Evolutionary conservation across 208 protist species (phyloP).

Genomic region (Leishmania turanica): DNA sequence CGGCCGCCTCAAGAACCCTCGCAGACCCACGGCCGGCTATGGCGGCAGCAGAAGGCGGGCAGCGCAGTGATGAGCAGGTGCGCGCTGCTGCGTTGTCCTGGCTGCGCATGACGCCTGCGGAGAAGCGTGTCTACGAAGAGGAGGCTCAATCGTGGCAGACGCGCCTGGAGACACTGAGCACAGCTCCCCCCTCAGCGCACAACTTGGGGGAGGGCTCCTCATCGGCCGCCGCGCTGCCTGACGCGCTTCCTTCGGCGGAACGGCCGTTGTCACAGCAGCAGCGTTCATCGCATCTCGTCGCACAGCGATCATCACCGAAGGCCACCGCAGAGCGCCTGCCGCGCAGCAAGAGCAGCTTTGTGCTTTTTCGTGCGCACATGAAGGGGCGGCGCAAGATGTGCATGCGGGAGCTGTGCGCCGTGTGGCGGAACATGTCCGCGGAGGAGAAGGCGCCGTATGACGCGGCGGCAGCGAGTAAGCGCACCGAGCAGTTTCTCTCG

Average conservation of each 20-base stretch:
- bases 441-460: conserved; percentile 67
- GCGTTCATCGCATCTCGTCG: background rate
- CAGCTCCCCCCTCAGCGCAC: background rate
- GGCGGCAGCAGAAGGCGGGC: conserved; percentile 3
- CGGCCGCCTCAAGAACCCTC: background rate
- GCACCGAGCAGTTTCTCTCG: conserved; percentile 26
- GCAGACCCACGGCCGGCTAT: conserved; percentile 6
- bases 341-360: conserved; percentile 29
- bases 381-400: conserved; percentile 15
- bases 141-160: conserved; percentile 21
- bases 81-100: conserved; percentile 16
- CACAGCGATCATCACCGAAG: background rate
- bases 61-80: conserved; percentile 1
- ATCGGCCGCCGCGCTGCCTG: background rate
- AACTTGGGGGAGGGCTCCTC: background rate
- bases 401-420: conserved; percentile 19
- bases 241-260: background rate
- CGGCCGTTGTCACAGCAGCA: background rate
- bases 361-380: conserved; percentile 32
- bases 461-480: conserved; percentile 41
- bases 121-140: conserved; percentile 21
- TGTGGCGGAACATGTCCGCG: conserved; percentile 50
- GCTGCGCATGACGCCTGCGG: conserved; percentile 9
- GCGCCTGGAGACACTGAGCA: background rate
- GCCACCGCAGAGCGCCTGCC: background rate